These are phyloP conservation scores for Candida khao-thaluensis DNA, from an alignment of 805 yeast species.

Conservation along the genomic window DNA sequence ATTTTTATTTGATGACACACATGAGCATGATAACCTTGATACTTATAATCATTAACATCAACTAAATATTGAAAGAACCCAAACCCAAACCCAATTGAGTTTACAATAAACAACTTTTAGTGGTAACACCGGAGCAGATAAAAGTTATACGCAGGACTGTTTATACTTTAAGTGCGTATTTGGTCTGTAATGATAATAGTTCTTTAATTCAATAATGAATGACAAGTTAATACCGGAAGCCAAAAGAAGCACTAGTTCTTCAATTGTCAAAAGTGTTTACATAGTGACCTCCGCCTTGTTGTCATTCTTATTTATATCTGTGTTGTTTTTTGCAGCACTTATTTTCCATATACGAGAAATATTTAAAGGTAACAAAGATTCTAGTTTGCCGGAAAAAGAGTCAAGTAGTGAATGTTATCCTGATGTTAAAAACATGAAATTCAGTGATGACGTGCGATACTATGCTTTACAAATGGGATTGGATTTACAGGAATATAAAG, in stretches of 20 bases:
- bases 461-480: constrained; percentile 65
- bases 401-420: constrained; percentile 34
- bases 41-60: too few species aligned
- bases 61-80: too few species aligned
- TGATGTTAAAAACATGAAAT: constrained; percentile 30
- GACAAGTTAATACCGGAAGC: constrained; percentile 3
- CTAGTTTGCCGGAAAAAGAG: constrained; percentile 24
- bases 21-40: too few species aligned
- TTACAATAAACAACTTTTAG: too few species aligned
- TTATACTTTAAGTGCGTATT: too few species aligned
- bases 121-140: too few species aligned
- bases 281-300: constrained; percentile 14
- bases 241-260: neutral
- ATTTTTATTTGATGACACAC: too few species aligned
- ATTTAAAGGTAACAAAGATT: constrained; percentile 29
- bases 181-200: neutral
- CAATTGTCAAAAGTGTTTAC: constrained; percentile 7
- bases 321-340: constrained; percentile 27
- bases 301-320: constrained; percentile 28
- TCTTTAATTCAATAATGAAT: too few species aligned
- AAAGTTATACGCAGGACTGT: neutral
- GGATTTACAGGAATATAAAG: constrained; percentile 54
- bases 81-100: too few species aligned
- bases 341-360: constrained; percentile 30
- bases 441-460: constrained; percentile 52